Evolutionary conservation across 192 early-diverging fungal genomes (phyloP), one percentile per base, ranked within the genome.

Genomic region (Linnemannia elongata): DNA sequence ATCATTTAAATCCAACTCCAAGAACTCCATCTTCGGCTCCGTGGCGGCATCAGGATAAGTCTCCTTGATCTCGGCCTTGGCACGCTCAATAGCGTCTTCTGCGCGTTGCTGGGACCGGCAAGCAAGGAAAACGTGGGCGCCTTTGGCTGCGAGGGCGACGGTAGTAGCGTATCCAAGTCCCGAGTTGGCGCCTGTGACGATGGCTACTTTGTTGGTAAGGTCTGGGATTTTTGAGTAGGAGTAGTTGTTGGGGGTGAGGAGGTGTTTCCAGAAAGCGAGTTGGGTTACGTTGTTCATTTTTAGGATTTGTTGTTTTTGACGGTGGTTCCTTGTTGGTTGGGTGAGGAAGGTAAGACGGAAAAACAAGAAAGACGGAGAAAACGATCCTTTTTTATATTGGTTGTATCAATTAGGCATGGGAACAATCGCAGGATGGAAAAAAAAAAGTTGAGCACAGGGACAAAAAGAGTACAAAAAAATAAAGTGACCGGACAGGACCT

Each of bases 131-230:
- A 87, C 85, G 24, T 81, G 85, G 1, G 79, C 85, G 1, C 73
- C 72, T 27, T 87, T 44, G 39, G 44, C 75, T 7, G 85, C 79
- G 15, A 87, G 69, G 42, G 79, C 70, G 35, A 72, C 69, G 7
- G 85, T 73, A 1, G 85, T 87, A 8, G 55, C 55, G 47, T 78
- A 87, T n/a, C 85, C 85, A 22, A 87, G 69, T 27, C 90, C 90
- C 8, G 88, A 76, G 52, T 89, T 92, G 7, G 83, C 85, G 5
- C 91, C 90, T 6, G 91, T 92, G 30, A 91, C 75, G 39, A 92
- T 89, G 22, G 80, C 83, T 27, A 88, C 73, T 68, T 91, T 92
- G 27, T 79, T 85, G 8, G 76, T 75, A 17, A 89, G 78, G 39
- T 89, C 82, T 36, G 89, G 84, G 39, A 82, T 88, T 24, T 82